Base-by-base conservation (phyloP, 2,329 filamentous ascomycete species). In the Phoma sp. region DNA sequence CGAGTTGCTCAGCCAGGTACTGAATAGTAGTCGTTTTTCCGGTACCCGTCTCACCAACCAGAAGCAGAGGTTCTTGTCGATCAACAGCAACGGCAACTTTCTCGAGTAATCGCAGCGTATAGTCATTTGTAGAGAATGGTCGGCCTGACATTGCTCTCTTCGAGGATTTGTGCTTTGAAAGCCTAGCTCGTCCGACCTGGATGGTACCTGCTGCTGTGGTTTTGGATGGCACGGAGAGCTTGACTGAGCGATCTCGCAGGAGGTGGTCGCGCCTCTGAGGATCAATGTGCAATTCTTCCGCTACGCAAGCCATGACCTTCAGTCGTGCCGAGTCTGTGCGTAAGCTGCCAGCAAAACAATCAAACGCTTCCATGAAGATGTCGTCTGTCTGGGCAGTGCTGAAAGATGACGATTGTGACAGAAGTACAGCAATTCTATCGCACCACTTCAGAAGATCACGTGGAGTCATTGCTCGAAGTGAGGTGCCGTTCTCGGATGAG, bases 21-120 rank as follows among this genome's bases (percentile, higher is more conserved):
- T 99, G 95, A 12, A 99, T 88, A 21, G 95, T 90, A 0, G 95
- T 96, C 0, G 95, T 99, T 77, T 99, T 99, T 66, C 95, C 95
- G 43, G 96, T 97, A 79, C 95, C 95, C 7, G 95, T 99, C 78
- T 99, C 95, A 70, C 95, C 95, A n/a, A 99, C 95, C 23, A 99
- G 85, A 15, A 99, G 79, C 1, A 96, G 85, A 4, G 96, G 92
- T 68, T 99, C 95, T n/a, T 86, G 84, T 66, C 92, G 85, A 57
- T 89, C 87, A 5, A 97, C 86, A 1, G 92, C 89, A 30, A 91
- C 87, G 1, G 91, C 87, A 49, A 98, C 90, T 71, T 96, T 91
- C 72, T 99, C 96, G 43, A 99, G 84, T 11, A 96, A 81, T 57
- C 89, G 86, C 60, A 91, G 86, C 0, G 93, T 93, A 60, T 96